These are phyloP conservation scores for Hymenotorrendiella dingleyae DNA, from an alignment of 2,329 filamentous ascomycete genomes.

Conservation along the genomic window DNA sequence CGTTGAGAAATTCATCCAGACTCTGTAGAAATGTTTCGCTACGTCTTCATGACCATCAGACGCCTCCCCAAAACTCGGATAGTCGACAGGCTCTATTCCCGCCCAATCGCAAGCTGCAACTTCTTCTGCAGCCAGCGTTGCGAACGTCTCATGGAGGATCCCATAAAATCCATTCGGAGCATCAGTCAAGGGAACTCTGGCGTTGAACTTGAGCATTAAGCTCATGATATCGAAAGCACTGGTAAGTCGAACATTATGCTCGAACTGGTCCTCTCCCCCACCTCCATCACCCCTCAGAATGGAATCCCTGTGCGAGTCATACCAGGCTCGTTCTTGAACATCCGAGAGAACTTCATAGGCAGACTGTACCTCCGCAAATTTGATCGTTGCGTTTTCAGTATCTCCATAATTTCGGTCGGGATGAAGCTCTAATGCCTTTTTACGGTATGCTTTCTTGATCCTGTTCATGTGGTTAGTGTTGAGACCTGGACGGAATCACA, in stretches of 20 bases:
- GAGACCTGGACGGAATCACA: not conserved
- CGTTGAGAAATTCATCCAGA: slow-evolving; percentile 78
- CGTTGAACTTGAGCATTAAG: slow-evolving; percentile 75
- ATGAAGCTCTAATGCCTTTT: slow-evolving; percentile 86
- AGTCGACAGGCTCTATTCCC: slow-evolving; percentile 53
- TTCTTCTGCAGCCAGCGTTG: slow-evolving; percentile 75
- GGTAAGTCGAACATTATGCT: slow-evolving; percentile 68
- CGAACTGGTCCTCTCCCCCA: slow-evolving; percentile 44
- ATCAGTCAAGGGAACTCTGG: slow-evolving; percentile 73
- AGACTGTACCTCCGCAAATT: slow-evolving; percentile 86
- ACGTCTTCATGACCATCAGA: slow-evolving; percentile 68
- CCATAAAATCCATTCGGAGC: slow-evolving; percentile 79
- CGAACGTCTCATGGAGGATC: slow-evolving; percentile 70
- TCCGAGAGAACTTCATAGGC: slow-evolving; percentile 97
- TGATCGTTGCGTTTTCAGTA: slow-evolving; percentile 72
- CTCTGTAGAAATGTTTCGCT: slow-evolving; percentile 73
- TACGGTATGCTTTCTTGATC: slow-evolving; percentile 89
- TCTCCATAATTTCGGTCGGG: slow-evolving; percentile 91
- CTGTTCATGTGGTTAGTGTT: slow-evolving; percentile 36
- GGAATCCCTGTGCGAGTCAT: slow-evolving; percentile 85
- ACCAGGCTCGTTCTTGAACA: slow-evolving; percentile 93
- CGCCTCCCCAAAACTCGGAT: slow-evolving; percentile 78
- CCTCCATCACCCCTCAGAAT: slow-evolving; percentile 57
- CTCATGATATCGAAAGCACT: slow-evolving; percentile 72
- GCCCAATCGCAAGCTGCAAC: slow-evolving; percentile 66